Evolutionary conservation across 305 asterid species (phyloP).

Genomic region (Solanum hybrid): DNA sequence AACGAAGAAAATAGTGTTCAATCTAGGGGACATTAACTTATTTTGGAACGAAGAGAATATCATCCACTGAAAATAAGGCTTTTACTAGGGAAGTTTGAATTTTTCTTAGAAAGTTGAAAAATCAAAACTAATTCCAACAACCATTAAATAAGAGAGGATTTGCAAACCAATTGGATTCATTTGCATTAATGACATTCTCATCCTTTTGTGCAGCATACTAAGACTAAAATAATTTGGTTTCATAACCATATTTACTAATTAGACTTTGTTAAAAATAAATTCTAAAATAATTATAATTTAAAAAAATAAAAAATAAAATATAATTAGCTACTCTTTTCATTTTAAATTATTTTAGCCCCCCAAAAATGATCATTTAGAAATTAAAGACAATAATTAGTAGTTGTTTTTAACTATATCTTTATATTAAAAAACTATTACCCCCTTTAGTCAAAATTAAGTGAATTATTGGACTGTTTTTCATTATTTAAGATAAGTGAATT

Average conservation of each 20-base stretch:
- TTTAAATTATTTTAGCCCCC: background rate
- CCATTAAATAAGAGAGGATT: background rate
- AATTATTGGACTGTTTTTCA: no score
- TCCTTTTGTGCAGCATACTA: background rate
- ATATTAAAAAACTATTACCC: background rate
- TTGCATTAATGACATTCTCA: background rate
- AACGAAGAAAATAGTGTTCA: fast-evolving
- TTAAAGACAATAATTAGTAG: background rate
- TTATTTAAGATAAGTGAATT: background rate
- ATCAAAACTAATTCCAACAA: background rate
- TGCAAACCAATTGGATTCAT: background rate
- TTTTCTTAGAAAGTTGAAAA: background rate
- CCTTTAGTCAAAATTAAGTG: background rate
- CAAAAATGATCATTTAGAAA: background rate
- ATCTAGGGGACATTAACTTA: background rate
- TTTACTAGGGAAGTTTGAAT: slow-evolving; percentile 1
- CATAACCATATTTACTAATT: background rate
- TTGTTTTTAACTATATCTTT: background rate
- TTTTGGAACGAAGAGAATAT: background rate
- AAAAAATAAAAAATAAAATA: no score
- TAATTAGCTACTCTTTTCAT: no score
- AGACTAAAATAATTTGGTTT: background rate
- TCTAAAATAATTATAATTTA: no score
- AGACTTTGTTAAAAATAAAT: background rate
- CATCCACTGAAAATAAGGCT: background rate